These are phyloP conservation scores for Graphilbum ipis-grandicollis DNA, from an alignment of 2,329 filamentous ascomycete genomes.

Conservation along the genomic window DNA sequence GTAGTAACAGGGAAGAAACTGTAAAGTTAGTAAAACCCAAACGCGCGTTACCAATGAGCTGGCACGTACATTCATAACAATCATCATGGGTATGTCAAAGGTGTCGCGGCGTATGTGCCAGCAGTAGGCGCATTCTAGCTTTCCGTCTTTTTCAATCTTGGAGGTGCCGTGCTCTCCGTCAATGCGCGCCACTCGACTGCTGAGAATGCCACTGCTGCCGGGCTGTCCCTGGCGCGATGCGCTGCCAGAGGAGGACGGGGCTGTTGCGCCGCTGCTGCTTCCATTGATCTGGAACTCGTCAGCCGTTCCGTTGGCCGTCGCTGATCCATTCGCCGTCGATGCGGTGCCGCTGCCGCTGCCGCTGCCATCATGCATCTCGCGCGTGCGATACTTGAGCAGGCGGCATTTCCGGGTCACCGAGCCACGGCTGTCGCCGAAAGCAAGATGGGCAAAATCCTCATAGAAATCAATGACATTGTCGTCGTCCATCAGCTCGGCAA, in stretches of 20 bases:
- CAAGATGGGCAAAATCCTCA: slow-evolving; percentile 82
- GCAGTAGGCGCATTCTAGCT: slow-evolving; percentile 88
- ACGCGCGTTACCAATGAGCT: background rate
- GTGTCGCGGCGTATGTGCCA: slow-evolving; percentile 95
- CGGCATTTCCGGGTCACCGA: slow-evolving; percentile 72
- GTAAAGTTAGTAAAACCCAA: slow-evolving; percentile 2
- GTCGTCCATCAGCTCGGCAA: slow-evolving; percentile 85
- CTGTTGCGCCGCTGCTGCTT: background rate
- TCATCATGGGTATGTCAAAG: slow-evolving; percentile 97
- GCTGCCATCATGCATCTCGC: slow-evolving; percentile 31
- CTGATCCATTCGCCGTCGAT: background rate
- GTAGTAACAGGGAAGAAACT: slow-evolving; percentile 45
- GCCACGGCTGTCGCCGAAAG: slow-evolving; percentile 79
- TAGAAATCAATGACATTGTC: slow-evolving; percentile 90
- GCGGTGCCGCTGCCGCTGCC: slow-evolving; percentile 1
- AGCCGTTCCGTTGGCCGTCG: background rate
- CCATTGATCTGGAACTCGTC: slow-evolving; percentile 12
- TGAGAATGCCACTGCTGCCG: slow-evolving; percentile 30
- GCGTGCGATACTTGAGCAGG: slow-evolving; percentile 76
- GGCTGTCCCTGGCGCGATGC: slow-evolving; percentile 4
- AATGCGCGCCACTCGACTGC: slow-evolving; percentile 42
- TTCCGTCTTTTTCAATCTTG: slow-evolving; percentile 68
- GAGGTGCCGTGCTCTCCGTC: slow-evolving; percentile 66
- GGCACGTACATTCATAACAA: slow-evolving; percentile 84
- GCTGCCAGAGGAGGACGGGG: background rate